Base-by-base conservation (phyloP, 108 stramenopile genomes). In the Nannochloropsis salina region DNA sequence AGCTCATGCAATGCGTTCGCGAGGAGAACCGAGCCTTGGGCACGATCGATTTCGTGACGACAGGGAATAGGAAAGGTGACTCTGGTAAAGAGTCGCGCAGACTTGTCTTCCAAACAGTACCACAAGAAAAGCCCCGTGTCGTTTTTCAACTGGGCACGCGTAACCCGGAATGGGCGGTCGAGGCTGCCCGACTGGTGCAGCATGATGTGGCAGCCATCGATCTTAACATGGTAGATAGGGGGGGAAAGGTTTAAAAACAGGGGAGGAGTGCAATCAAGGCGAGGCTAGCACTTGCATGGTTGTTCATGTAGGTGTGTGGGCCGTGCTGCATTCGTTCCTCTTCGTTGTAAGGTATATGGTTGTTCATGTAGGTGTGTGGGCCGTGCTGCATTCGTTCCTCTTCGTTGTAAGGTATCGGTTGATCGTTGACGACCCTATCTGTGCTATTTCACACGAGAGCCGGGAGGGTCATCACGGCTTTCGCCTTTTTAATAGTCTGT, bases 91-190 rank as follows among this genome's bases (percentile, higher is more conserved):
- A 74, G 6, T 3, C n/a, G 4, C 61, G 61, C 15, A 15, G 61
- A 15, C 61, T 83, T 22, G 89, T 88, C 15, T 90, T 90, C 42
- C 90, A 86, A 42, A 90, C 90, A 31, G 86, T 85, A 40, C 86
- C 88, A 9, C 31, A 51, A 9, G 98, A 99, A 90, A 51, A 85
- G 45, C 90, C 86, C 18, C 94, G 93, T 41, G 86, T 99, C 42
- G 90, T 99, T 42, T 94, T 94, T 92, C 98, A 99, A 85, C 85
- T 99, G 61, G 98, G 98, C 22, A 96, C 96, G 80, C 95, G 95
- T 9, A 94, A 94, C 86, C 85, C 94, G 9, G 91, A 94, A 31
- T 51, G 93, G 84, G 97, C 97, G 9, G 80, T 95, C 44, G 85
- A 87, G 42, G 97, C 97, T 15, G 97, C 95, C 12, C 81, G 88